Base-by-base conservation (phyloP, 78 protist genomes). In the Dictyostelium brefeldianum region DNA sequence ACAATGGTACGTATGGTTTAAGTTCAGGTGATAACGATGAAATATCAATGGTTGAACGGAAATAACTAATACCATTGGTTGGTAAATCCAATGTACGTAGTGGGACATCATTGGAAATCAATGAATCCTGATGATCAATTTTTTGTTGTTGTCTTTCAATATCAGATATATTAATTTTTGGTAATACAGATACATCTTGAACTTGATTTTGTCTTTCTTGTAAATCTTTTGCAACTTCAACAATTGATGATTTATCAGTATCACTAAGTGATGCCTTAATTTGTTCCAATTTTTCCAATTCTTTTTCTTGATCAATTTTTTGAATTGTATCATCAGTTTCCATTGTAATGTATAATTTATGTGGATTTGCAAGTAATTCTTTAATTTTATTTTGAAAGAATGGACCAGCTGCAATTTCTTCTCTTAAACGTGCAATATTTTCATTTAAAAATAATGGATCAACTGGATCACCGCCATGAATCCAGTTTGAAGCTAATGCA, bases 21-120 rank as follows among this genome's bases (percentile, higher is more conserved):
- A 85, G 27, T 8, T 74, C 27, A 29, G 78, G 62, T n/a, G 81
- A 69, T 9, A 85, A 20, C 12, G 92, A 41, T 0, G 81, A 75
- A 20, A 85, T 85, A 75, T 85, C 92, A 29, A 85, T 85, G 0
- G 67, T 53, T 15, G 83, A 54, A 15, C 92, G 15, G 47, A 85
- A 85, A 29, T 85, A 85, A 8, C 82, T 75, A 48, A 85, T 85
- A 47, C 94, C 94, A 65, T 89, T 89, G 7, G 94, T 89, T 53
- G 92, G 92, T 14, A 62, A 51, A 48, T 85, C 92, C 7, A 74
- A 29, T 4, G 75, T 25, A 22, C 92, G 29, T 14, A 85, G 20
- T 12, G 41, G 57, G 3, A 67, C 75, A 10, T 6, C 31, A 3
- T 27, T 3, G 2, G 51, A 22, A 5, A 71, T 2, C 0, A 6